A percentile compares a stretch with the other conserved stretches of the same genome.
phyloP scores from a whole-genome alignment of 176 grass and related monocot species.

The Dactylis glomerata region DNA sequence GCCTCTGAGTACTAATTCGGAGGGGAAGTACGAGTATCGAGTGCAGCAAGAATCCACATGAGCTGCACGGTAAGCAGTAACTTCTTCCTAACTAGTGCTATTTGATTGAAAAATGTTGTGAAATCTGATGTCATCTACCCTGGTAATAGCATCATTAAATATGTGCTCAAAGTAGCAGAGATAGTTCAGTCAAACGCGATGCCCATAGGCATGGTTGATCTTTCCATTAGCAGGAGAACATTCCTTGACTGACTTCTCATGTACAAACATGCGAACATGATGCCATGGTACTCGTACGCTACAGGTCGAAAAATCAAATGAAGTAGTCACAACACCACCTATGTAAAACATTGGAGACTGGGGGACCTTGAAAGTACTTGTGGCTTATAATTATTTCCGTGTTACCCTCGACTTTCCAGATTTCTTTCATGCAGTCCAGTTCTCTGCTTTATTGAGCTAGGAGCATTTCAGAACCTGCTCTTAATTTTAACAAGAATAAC shows the following conservation, averaged over 20 bases:
- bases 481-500: neutral
- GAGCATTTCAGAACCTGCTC: neutral
- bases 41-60: neutral
- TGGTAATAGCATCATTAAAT: neutral
- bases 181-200: neutral
- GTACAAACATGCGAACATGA: neutral
- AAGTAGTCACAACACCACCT: neutral
- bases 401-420: too few species aligned
- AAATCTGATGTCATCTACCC: neutral
- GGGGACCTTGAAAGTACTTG: too few species aligned
- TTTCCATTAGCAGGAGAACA: neutral
- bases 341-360: too few species aligned
- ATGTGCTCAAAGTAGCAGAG: neutral
- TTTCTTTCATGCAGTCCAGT: too few species aligned
- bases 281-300: neutral
- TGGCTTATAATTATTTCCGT: too few species aligned
- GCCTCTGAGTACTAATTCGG: neutral
- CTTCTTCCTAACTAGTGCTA: neutral
- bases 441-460: neutral
- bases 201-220: neutral
- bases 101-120: neutral
- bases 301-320: too few species aligned
- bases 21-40: neutral
- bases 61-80: neutral
- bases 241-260: neutral